Percentiles rank a stretch among this genome's conserved stretches.
These are phyloP conservation scores for Heliocybe sulcata DNA, from an alignment of 1,284 basidiomycete genomes.

Conservation along the genomic window DNA sequence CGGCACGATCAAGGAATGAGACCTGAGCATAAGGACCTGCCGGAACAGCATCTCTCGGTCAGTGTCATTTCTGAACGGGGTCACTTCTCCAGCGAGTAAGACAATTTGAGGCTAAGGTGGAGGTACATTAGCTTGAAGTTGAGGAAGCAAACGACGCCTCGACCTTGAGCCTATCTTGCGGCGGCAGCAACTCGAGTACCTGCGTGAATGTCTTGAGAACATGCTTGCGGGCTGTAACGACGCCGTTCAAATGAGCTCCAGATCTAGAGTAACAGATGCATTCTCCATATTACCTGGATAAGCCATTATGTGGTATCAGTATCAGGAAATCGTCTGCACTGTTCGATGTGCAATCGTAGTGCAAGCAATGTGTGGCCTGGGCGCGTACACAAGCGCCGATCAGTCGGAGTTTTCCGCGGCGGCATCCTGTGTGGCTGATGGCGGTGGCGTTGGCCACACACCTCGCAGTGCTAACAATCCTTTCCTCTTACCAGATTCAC, in stretches of 20 bases:
- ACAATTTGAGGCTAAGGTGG: slow-evolving; percentile 48
- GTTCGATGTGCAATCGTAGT: too few species aligned
- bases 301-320: too few species aligned
- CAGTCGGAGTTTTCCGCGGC: neutral
- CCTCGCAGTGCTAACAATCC: too few species aligned
- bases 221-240: slow-evolving; percentile 35
- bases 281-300: slow-evolving; percentile 4
- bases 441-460: too few species aligned
- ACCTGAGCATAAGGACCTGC: slow-evolving; percentile 23
- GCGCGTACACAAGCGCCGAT: too few species aligned
- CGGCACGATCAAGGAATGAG: neutral
- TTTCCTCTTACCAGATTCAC: too few species aligned
- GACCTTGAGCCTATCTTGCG: slow-evolving; percentile 40
- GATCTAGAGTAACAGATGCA: neutral
- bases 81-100: slow-evolving; percentile 52
- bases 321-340: too few species aligned
- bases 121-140: neutral
- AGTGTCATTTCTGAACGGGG: slow-evolving; percentile 76
- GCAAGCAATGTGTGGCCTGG: too few species aligned
- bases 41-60: slow-evolving; percentile 81
- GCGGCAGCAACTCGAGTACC: slow-evolving; percentile 39
- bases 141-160: neutral
- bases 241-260: neutral
- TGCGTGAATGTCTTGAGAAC: slow-evolving; percentile 41
- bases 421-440: neutral